Conservation (phyloP, 2,329 filamentous ascomycete species). For the Diaporthe humulicola region DNA sequence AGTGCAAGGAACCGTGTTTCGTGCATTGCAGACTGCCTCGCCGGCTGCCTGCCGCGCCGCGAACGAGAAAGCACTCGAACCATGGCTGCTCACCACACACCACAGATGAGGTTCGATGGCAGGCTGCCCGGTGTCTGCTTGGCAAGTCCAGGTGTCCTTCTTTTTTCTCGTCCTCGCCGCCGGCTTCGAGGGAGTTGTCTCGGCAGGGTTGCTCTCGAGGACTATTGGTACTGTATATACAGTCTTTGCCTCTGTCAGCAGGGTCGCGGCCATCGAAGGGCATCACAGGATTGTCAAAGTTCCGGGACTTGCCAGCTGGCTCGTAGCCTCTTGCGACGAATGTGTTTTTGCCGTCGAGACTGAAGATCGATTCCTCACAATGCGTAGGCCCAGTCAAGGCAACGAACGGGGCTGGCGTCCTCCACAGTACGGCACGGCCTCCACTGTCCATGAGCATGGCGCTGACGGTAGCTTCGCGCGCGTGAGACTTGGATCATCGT, state of each 20-base stretch:
- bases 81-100: neutral
- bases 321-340: slow-evolving; percentile 4
- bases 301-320: slow-evolving; percentile 10
- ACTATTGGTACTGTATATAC: neutral
- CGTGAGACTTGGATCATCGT: slow-evolving; percentile 26
- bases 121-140: neutral
- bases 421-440: neutral
- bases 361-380: slow-evolving; percentile 21
- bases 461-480: slow-evolving; percentile 23
- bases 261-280: neutral
- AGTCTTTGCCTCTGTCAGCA: neutral
- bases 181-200: neutral
- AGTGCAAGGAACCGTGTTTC: slow-evolving; percentile 31
- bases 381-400: neutral
- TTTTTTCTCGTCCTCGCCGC: neutral
- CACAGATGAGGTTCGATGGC: neutral
- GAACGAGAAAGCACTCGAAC: neutral
- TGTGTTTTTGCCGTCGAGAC: slow-evolving; percentile 16
- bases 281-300: neutral
- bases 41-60: slow-evolving; percentile 12
- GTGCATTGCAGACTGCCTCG: slow-evolving; percentile 1
- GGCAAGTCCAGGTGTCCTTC: neutral
- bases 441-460: neutral
- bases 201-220: slow-evolving; percentile 1
- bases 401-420: neutral